Conservation (phyloP, 345 rosid species). For the Ailanthus altissimus region DNA sequence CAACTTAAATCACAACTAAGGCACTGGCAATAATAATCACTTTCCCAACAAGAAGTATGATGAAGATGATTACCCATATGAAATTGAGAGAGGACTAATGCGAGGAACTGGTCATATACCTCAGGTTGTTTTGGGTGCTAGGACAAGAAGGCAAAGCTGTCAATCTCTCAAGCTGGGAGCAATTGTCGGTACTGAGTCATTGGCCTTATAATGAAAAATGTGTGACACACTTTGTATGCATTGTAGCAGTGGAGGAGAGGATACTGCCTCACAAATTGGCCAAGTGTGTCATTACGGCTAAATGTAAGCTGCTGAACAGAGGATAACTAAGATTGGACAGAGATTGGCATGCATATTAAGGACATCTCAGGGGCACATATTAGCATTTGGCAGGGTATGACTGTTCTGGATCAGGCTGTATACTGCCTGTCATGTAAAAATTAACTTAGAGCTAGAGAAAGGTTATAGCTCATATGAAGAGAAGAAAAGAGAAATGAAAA, state of each 20-base stretch:
- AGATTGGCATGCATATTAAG: slow-evolving; percentile 35
- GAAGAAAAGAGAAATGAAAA: slow-evolving; percentile 23
- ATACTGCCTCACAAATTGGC: slow-evolving; percentile 27
- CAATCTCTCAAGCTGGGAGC: slow-evolving; percentile 40
- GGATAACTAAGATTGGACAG: slow-evolving; percentile 12
- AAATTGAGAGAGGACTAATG: background rate
- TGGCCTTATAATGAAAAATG: slow-evolving; percentile 27
- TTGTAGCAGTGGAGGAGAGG: slow-evolving; percentile 28
- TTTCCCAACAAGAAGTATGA: background rate
- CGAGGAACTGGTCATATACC: slow-evolving; percentile 17
- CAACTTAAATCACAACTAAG: slow-evolving; percentile 1
- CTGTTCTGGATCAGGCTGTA: slow-evolving; percentile 35
- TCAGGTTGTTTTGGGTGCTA: slow-evolving; percentile 42
- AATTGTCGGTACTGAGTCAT: slow-evolving; percentile 26
- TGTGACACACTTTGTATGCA: slow-evolving; percentile 32
- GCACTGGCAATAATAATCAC: too few relatives aligned
- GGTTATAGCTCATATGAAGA: slow-evolving; percentile 22
- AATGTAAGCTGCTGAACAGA: slow-evolving; percentile 20
- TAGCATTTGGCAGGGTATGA: slow-evolving; percentile 21
- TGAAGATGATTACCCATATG: background rate
- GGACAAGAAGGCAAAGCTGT: slow-evolving; percentile 42
- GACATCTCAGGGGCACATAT: slow-evolving; percentile 27
- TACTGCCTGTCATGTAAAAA: slow-evolving; percentile 25
- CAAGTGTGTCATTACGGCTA: slow-evolving; percentile 25
- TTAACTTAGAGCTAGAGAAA: slow-evolving; percentile 15